Base-by-base conservation (phyloP, 2,329 filamentous ascomycete species). In the Hawksworthiomyces lignivorus region DNA sequence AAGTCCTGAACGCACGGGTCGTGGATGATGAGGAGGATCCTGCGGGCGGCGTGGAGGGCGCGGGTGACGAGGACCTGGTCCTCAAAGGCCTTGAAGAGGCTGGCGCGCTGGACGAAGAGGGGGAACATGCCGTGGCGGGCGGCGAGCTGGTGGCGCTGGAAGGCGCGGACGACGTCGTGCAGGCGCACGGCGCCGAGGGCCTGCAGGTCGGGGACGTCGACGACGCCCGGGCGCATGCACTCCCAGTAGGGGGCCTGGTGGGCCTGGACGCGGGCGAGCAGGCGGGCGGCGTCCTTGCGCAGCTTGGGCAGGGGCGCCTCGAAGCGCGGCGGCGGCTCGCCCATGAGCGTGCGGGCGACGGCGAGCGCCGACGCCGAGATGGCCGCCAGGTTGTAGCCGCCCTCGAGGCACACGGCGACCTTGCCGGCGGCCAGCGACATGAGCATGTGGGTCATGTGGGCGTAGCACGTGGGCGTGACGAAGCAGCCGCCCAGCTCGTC, bases 371-470 rank as follows among this genome's bases (percentile, higher is more conserved):
- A 97, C 44, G 85, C 81, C 0, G 92, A 94, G 45, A 98, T 98
- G 1, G 92, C 92, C 36, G 80, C 71, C 19, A 98, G 77, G 54
- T 97, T 97, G 63, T 98, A 98, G 8, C 92, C 92, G 18, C 92
- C 92, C 65, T 98, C 92, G 3, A 98, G 72, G 57, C 89, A 96
- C 8, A 96, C 90, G 3, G 87, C 85, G 12, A 98, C 74, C 57
- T 89, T 95, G 21, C 92, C 92, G 33, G 81, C 74, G 1, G 92
- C 90, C 17, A 98, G 71, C 3, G 87, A 88, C 89, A 96, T 97
- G 36, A 98, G 76, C 90, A 97, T 96, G 58, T 96, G 88, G 14
- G 92, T 97, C 92, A 98, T 97, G 57, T 98, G 90, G 12, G 89
- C 87, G 58, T 97, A 98, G 57, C 92, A 94, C 5, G 80, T 67